Conservation (phyloP, 164 flowering plant species). For the Chloranthus sessilifolius region DNA sequence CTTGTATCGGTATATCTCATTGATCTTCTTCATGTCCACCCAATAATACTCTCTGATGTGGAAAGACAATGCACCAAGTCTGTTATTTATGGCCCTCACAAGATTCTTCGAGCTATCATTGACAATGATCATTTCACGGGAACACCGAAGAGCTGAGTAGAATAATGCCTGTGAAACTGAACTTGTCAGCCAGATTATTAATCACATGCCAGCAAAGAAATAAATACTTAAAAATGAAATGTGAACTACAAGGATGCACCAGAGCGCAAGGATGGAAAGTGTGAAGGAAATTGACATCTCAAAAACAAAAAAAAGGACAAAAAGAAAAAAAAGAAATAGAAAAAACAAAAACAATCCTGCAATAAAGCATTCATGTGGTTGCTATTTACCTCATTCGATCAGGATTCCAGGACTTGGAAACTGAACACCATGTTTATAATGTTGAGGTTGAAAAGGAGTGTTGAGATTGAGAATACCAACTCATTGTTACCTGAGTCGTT, state of each 20-base stretch:
- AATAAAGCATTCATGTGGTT: too few species aligned
- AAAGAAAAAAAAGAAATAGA: too few species aligned
- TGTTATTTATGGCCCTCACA: constrained; percentile 64
- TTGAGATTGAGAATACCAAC: too few species aligned
- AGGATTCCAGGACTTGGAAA: too few species aligned
- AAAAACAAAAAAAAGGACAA: not conserved
- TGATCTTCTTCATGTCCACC: constrained; percentile 79
- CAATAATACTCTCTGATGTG: constrained; percentile 86
- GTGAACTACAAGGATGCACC: too few species aligned
- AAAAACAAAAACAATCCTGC: too few species aligned
- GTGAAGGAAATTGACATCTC: not conserved
- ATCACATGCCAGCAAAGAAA: not conserved
- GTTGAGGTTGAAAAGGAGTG: too few species aligned
- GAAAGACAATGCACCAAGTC: constrained; percentile 85
- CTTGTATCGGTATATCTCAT: constrained; percentile 84
- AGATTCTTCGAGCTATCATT: constrained; percentile 67
- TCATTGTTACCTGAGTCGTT: too few species aligned
- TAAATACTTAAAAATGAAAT: not conserved
- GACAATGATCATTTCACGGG: constrained; percentile 70
- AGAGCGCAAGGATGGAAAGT: too few species aligned
- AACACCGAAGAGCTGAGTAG: constrained; percentile 69
- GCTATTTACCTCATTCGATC: too few species aligned
- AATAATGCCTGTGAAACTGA: constrained; percentile 55
- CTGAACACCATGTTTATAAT: too few species aligned
- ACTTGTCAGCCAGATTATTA: not conserved